Percentiles rank a stretch among this genome's conserved stretches.
These are phyloP conservation scores for Leccinum griseonigrum DNA, from an alignment of 1,284 basidiomycete genomes.

Conservation along the genomic window DNA sequence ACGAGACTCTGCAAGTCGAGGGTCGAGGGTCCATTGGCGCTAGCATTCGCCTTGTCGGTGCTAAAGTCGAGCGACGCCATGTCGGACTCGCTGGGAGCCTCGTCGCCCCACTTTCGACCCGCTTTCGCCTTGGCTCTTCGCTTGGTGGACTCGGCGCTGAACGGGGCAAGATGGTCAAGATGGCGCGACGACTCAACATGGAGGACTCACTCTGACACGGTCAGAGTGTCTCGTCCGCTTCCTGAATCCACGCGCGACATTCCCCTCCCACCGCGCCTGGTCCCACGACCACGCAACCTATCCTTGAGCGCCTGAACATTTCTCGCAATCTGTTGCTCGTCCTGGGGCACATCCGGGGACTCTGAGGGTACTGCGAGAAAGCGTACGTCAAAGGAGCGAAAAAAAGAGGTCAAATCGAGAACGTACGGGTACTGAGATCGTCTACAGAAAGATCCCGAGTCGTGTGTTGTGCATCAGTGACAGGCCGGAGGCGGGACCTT, in stretches of 20 bases:
- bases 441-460: constrained; percentile 55
- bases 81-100: constrained; percentile 74
- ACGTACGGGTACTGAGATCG: constrained; percentile 52
- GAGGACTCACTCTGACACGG: constrained; percentile 70
- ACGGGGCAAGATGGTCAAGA: constrained; percentile 6
- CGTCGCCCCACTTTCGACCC: constrained; percentile 91
- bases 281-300: constrained; percentile 69
- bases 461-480: constrained; percentile 38
- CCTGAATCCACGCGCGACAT: constrained; percentile 48
- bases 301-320: constrained; percentile 91
- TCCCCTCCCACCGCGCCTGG: constrained; percentile 53
- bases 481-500: constrained; percentile 55
- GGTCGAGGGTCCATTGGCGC: constrained; percentile 35
- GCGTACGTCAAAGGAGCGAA: background rate
- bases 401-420: background rate
- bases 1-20: constrained; percentile 65
- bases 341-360: constrained; percentile 54
- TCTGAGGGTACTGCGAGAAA: constrained; percentile 53
- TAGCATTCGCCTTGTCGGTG: constrained; percentile 44
- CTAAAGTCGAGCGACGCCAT: constrained; percentile 92
- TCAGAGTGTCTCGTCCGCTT: constrained; percentile 60
- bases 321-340: constrained; percentile 87
- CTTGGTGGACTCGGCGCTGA: constrained; percentile 63
- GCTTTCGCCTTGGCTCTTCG: constrained; percentile 68
- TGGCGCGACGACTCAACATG: constrained; percentile 1